A percentile compares a stretch with the other conserved stretches of the same genome.
Conservation (phyloP, 1,284 basidiomycete genomes). For the Cutaneotrichosporon sp. region DNA sequence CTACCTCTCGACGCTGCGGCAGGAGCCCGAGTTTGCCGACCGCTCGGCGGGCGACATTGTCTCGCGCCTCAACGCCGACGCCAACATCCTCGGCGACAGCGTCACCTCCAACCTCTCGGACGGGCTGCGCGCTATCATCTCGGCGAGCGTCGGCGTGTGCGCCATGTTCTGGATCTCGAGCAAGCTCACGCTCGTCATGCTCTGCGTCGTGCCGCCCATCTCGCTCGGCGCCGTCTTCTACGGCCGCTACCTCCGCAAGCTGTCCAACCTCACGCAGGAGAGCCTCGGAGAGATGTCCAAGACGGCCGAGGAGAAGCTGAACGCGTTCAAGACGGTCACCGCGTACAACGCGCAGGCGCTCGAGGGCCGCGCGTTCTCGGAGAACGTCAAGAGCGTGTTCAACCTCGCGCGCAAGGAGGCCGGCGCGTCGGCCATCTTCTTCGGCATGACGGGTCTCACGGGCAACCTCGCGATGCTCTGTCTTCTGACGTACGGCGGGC, state of each 20-base stretch:
- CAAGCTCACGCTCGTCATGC: constrained; percentile 86
- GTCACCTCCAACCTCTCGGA: constrained; percentile 91
- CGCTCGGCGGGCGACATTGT: constrained; percentile 92
- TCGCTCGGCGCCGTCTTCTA: constrained; percentile 96
- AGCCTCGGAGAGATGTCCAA: constrained; percentile 94
- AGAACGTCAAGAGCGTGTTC: constrained; percentile 69
- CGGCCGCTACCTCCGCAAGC: constrained; percentile 87
- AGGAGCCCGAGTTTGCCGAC: constrained; percentile 93
- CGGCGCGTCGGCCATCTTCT: constrained; percentile 87
- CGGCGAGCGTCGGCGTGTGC: constrained; percentile 84
- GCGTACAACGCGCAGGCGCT: constrained; percentile 75
- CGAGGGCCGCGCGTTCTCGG: constrained; percentile 63
- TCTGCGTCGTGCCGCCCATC: constrained; percentile 90
- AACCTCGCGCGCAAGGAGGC: constrained; percentile 83
- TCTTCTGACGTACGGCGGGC: constrained; percentile 89
- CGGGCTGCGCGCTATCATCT: constrained; percentile 78
- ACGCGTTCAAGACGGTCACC: constrained; percentile 91
- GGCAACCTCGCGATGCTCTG: constrained; percentile 91
- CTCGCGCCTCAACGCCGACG: constrained; percentile 87
- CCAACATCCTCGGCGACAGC: constrained; percentile 92
- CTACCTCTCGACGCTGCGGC: constrained; percentile 76
- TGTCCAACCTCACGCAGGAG: constrained; percentile 91
- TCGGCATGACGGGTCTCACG: constrained; percentile 89
- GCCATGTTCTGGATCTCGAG: constrained; percentile 97
- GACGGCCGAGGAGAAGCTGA: constrained; percentile 85